A percentile compares a stretch with the other conserved stretches of the same genome.
Conservation (phyloP, 768 basidiomycete species). For the Rhodotorula graminis region DNA sequence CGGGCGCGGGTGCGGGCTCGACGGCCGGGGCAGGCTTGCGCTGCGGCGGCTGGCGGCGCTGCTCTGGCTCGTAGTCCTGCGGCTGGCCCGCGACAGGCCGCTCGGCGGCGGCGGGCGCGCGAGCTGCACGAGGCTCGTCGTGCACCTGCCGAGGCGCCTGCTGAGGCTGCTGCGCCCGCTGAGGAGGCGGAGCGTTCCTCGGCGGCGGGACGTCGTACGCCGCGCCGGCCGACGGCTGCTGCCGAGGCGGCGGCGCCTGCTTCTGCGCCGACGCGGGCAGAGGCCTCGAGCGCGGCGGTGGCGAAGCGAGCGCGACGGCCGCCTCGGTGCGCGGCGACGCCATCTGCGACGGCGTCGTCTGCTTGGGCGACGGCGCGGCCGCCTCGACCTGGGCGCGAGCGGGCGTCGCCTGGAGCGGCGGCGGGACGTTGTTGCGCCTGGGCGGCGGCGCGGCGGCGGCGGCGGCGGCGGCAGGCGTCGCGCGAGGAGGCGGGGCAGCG, state of each 20-base stretch:
- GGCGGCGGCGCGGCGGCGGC: neutral
- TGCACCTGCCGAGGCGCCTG: neutral
- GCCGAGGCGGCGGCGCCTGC: neutral
- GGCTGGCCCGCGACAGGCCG: neutral
- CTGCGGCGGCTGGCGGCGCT: neutral
- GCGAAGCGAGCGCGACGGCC: neutral
- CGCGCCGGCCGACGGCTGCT: neutral
- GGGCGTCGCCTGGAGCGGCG: neutral
- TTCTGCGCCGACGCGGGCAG: neutral
- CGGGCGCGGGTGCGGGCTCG: neutral
- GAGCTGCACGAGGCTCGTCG: slow-evolving; percentile 3
- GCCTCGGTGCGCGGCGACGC: slow-evolving; percentile 2
- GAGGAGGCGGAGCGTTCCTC: neutral
- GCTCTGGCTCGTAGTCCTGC: neutral
- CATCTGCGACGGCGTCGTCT: neutral
- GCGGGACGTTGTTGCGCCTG: neutral
- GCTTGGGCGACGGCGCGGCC: neutral
- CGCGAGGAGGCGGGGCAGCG: neutral
- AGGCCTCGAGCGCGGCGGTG: neutral
- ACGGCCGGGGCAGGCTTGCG: neutral
- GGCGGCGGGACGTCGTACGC: neutral
- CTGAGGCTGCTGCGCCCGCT: neutral
- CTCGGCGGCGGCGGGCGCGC: neutral
- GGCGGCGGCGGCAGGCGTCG: neutral
- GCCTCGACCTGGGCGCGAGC: neutral